phyloP scores from a whole-genome alignment of 768 basidiomycete species.

The Trametes gibbosa region DNA sequence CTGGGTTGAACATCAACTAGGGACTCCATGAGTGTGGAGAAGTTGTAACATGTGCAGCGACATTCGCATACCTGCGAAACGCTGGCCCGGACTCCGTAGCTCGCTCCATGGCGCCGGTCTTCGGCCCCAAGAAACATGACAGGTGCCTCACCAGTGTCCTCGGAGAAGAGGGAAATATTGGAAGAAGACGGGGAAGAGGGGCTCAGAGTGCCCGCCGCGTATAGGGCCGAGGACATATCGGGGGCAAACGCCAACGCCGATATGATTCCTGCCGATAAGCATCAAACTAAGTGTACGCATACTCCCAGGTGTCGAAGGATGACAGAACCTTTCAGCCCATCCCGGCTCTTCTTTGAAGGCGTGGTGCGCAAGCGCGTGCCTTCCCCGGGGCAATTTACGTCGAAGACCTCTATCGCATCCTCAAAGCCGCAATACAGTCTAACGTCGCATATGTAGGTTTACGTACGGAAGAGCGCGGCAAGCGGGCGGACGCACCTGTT shows the following conservation, averaged over 20 bases:
- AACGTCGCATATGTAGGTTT: conserved; percentile 9
- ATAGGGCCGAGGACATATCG: conserved; percentile 52
- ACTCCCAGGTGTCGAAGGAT: neutral
- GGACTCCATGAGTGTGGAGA: neutral
- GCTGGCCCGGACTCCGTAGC: conserved; percentile 35
- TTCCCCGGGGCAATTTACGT: conserved; percentile 68
- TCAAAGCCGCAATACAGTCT: conserved; percentile 89
- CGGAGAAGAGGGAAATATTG: conserved; percentile 68
- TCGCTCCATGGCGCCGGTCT: conserved; percentile 27
- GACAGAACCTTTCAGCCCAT: conserved; percentile 80
- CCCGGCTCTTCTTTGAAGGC: conserved; percentile 72
- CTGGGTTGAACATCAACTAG: conserved; percentile 78
- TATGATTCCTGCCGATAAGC: conserved; percentile 65
- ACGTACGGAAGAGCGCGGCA: neutral
- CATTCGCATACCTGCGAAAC: conserved; percentile 51
- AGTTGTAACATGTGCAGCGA: neutral
- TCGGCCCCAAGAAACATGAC: conserved; percentile 65
- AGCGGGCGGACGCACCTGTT: conserved; percentile 50
- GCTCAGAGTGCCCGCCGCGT: conserved; percentile 76
- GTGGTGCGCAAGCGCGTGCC: conserved; percentile 70
- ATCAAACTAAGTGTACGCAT: neutral
- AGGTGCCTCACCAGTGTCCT: conserved; percentile 51
- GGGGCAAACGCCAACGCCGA: conserved; percentile 80
- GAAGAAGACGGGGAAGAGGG: conserved; percentile 41
- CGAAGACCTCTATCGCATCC: conserved; percentile 83